Evolutionary conservation across 257 asterid genomes (phyloP).

Genomic region (Lycium ferocissimum): DNA sequence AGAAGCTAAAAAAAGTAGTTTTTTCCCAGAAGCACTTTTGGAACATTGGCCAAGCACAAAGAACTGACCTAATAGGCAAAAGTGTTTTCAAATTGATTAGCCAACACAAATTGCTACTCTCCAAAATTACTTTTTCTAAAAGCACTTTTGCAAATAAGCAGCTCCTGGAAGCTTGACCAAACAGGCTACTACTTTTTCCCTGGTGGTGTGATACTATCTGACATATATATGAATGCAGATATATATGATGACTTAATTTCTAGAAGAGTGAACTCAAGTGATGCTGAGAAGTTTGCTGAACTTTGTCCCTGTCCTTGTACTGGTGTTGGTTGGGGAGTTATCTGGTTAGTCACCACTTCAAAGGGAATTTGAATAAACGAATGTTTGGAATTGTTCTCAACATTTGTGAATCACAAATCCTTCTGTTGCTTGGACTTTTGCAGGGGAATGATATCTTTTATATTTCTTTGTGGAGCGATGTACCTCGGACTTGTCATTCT

Average conservation of each 20-base stretch:
- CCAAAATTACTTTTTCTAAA: too few relatives aligned
- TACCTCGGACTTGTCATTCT: constrained; percentile 93
- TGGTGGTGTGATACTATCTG: neutral
- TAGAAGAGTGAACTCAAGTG: constrained; percentile 91
- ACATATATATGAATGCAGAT: constrained; percentile 58
- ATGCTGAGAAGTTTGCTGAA: constrained; percentile 99
- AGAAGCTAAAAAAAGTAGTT: too few relatives aligned
- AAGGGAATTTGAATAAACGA: neutral
- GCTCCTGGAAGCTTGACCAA: too few relatives aligned
- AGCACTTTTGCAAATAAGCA: too few relatives aligned
- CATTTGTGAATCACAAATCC: constrained; percentile 2
- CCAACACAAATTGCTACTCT: too few relatives aligned
- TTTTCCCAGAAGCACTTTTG: too few relatives aligned
- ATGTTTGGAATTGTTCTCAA: neutral
- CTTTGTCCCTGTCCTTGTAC: constrained; percentile 96
- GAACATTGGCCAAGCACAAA: too few relatives aligned
- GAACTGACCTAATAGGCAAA: too few relatives aligned
- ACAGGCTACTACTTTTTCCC: neutral
- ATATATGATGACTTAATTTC: constrained; percentile 96
- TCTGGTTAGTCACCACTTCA: constrained; percentile 60
- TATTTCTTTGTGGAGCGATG: constrained; percentile 79
- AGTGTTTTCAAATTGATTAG: too few relatives aligned
- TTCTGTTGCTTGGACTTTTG: constrained; percentile 36
- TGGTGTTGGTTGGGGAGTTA: constrained; percentile 94
- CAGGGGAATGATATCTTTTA: constrained; percentile 92